Base-by-base conservation (phyloP, 2,329 filamentous ascomycete species). In the Juglanconis sp. region DNA sequence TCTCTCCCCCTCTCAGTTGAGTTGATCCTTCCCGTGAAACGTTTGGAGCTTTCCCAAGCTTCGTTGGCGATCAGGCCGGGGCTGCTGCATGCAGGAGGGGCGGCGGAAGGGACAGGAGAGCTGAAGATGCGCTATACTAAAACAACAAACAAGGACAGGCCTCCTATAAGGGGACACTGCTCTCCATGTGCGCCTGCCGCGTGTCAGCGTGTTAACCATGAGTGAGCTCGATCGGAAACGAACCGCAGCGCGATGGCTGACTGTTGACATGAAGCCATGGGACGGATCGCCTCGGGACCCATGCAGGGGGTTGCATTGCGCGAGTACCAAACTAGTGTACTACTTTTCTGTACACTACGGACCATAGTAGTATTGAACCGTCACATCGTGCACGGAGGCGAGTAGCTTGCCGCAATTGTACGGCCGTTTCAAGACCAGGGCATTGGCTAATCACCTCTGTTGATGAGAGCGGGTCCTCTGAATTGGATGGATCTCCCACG, bases 341-440 rank as follows among this genome's bases (percentile, higher is more conserved):
- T 24, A 24, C 24, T 24, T 2, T 24, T 24, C 24, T 24, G 24
- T 24, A 24, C 24, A 24, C 24, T 24, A 24, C 24, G 24, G 24
- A 24, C 24, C 2, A 24, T 24, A 24, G 24, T 24, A 24, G 24
- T 24, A 24, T 24, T 24, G 24, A 24, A 24, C 24, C 24, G 24
- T 24, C 2, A 24, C 24, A 24, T 24, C 24, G 24, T 24, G 24
- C 24, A 38, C 50, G 30, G 15, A 35, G 35, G 34, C 34, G 50
- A 40, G 34, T 17, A 13, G 38, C 57, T 47, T 44, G 36, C 57
- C 57, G 44, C 51, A 53, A 53, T 51, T 49, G n/a, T 31, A 51
- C 50, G 47, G 53, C 24, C 46, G 58, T 60, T 60, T 60, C 58
- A 60, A 50, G 38, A 52, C 32, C 49, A 47, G 52, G 57, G 51